Evolutionary conservation across 352 stramenopile genomes (phyloP), one percentile per base, ranked within the genome.

Genomic region (Aphanomyces invadans): DNA sequence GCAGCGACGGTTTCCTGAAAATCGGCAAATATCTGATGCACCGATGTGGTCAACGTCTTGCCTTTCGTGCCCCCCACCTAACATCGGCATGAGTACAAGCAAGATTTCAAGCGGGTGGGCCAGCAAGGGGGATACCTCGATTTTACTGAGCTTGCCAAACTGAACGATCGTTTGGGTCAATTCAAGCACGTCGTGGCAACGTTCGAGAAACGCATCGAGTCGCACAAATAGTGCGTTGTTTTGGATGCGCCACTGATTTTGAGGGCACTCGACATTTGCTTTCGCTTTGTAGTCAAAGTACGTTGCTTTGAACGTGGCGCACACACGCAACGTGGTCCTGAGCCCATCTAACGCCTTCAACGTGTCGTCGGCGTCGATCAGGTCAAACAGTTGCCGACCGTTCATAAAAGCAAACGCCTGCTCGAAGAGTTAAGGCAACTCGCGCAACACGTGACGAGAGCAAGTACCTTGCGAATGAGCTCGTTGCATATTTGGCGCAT

Each of bases 401-500:
- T 84, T 97, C 17, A 97, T 73, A 61, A 97, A 98, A 63, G 95
- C 94, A 26, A 85, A 79, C 29, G 90, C 87, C 70, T 98, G 90
- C 42, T 93, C 89, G 36, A 42, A 42, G 36, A 15, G 15, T 7
- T 7, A 15, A 42, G 36, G 36, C 15, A 42, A 15, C 7, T 42
- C 7, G 36, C 7, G 7, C 7, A 15, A 15, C 36, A 42, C 36
- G 15, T 42, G 36, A 42, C 7, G 7, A 15, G 15, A 7, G 15
- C 7, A 42, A 42, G 36, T 42, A 42, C 36, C 36, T 42, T 42
- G 36, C 36, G n/a, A 68, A 98, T 98, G 2, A 98, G 74, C 15
- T 88, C 96, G 76, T 99, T 99, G 81, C 95, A 99, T 65, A 99
- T 98, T 77, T 99, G 92, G 38, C 94, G 85, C 79, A 99, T 97